phyloP scores from a whole-genome alignment of 331 rosid species.

The Pyrus hybrid region DNA sequence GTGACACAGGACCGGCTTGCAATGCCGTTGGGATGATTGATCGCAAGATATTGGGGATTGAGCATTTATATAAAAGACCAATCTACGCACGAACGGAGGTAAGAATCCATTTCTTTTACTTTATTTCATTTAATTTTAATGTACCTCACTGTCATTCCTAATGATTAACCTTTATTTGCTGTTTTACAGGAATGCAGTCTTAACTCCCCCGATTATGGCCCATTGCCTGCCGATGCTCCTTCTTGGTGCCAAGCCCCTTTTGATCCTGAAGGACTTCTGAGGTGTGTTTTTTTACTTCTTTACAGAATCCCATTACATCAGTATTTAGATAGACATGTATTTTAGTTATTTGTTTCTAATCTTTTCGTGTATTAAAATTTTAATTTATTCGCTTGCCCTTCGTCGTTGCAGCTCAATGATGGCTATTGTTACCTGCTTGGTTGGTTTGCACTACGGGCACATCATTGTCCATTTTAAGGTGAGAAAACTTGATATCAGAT shows the following conservation, averaged over 20 bases:
- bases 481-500: background rate
- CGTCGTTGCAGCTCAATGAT: conserved; percentile 57
- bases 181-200: conserved; percentile 69
- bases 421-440: conserved; percentile 90
- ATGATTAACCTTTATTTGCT: background rate
- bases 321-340: background rate
- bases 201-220: conserved; percentile 77
- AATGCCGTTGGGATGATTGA: conserved; percentile 89
- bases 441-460: conserved; percentile 92
- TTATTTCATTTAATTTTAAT: background rate
- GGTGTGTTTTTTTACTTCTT: conserved; percentile 20
- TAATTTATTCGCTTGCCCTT: conserved; percentile 2
- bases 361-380: background rate
- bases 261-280: conserved; percentile 95
- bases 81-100: conserved; percentile 70
- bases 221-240: conserved; percentile 84
- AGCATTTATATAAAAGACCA: conserved; percentile 63
- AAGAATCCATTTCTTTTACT: background rate
- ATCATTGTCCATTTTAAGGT: conserved; percentile 73
- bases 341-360: background rate
- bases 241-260: conserved; percentile 99
- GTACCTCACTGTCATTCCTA: background rate
- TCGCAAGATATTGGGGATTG: conserved; percentile 65
- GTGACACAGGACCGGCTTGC: conserved; percentile 79
- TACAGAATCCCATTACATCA: background rate